These are phyloP conservation scores for Hypoxylon lienhwacheense DNA, from an alignment of 495 filamentous ascomycete species.

Conservation along the genomic window DNA sequence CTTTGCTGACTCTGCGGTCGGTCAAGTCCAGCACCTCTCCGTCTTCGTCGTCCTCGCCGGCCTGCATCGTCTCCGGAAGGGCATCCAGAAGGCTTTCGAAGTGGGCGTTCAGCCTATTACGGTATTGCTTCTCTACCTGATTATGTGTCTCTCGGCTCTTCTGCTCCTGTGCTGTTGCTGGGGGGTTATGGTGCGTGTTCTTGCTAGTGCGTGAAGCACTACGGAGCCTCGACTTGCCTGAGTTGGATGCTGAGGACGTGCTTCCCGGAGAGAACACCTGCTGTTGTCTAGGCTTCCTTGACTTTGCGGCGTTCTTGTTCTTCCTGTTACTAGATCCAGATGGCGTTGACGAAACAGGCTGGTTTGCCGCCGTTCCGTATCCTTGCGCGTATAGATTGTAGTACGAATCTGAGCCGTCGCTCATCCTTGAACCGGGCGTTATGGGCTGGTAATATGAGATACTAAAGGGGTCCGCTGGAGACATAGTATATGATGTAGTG, in stretches of 20 bases:
- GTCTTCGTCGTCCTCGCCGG: slow-evolving; percentile 25
- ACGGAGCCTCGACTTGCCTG: slow-evolving; percentile 39
- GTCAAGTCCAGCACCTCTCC: slow-evolving; percentile 36
- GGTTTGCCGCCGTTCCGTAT: slow-evolving; percentile 25
- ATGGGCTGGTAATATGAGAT: slow-evolving; percentile 30
- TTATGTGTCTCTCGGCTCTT: slow-evolving; percentile 50
- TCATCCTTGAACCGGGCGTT: slow-evolving; percentile 21
- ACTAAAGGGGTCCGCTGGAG: slow-evolving; percentile 28
- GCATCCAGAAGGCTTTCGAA: slow-evolving; percentile 49
- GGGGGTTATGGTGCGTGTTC: slow-evolving; percentile 41
- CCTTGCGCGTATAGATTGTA: slow-evolving; percentile 30
- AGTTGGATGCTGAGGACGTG: slow-evolving; percentile 23
- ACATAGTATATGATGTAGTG: slow-evolving; percentile 25
- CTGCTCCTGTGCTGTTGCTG: slow-evolving; percentile 42
- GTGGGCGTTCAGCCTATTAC: slow-evolving; percentile 50
- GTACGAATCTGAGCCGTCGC: slow-evolving; percentile 29
- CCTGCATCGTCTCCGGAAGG: slow-evolving; percentile 45
- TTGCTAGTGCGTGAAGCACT: slow-evolving; percentile 48
- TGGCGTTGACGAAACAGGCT: slow-evolving; percentile 23
- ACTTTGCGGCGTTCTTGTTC: slow-evolving; percentile 18
- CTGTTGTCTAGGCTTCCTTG: slow-evolving; percentile 17
- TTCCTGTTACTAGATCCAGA: slow-evolving; percentile 24
- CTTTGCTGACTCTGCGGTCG: slow-evolving; percentile 50
- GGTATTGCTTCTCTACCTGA: slow-evolving; percentile 54
- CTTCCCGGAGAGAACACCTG: slow-evolving; percentile 32